Evolutionary conservation across 1,284 basidiomycete genomes (phyloP).

Genomic region (Ustilago trichophora): DNA sequence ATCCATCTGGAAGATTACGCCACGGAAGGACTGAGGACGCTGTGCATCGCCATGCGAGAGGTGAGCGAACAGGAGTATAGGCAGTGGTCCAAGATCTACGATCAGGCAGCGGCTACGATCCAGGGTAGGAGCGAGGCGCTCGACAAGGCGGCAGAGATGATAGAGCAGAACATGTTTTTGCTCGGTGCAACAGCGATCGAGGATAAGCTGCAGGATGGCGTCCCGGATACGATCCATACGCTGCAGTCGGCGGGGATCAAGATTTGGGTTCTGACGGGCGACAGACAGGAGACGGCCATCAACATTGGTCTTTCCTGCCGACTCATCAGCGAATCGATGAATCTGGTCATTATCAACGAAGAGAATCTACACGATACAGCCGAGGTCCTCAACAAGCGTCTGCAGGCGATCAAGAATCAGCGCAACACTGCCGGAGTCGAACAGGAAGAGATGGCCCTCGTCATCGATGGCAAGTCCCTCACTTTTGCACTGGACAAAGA

Average conservation of each 20-base stretch:
- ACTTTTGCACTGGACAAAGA: conserved; percentile 92
- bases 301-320: conserved; percentile 98
- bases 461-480: conserved; percentile 97
- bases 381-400: conserved; percentile 85
- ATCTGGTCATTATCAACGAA: conserved; percentile 91
- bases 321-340: conserved; percentile 98
- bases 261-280: conserved; percentile 98
- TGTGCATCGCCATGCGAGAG: conserved; percentile 94
- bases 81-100: conserved; percentile 87
- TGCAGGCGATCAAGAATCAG: conserved; percentile 92
- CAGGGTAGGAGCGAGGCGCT: conserved; percentile 91
- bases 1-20: conserved; percentile 83
- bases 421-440: conserved; percentile 79
- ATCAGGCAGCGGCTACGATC: conserved; percentile 90
- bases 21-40: conserved; percentile 92
- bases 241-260: conserved; percentile 98
- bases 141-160: conserved; percentile 91
- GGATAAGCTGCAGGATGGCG: conserved; percentile 97
- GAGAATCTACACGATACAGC: conserved; percentile 82
- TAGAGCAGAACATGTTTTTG: conserved; percentile 90
- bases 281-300: conserved; percentile 98
- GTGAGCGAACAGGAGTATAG: conserved; percentile 88
- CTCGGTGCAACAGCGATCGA: conserved; percentile 98
- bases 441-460: conserved; percentile 89
- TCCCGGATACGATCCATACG: conserved; percentile 97